phyloP scores from a whole-genome alignment of 495 filamentous ascomycete species.

The Neurospora discreta region DNA sequence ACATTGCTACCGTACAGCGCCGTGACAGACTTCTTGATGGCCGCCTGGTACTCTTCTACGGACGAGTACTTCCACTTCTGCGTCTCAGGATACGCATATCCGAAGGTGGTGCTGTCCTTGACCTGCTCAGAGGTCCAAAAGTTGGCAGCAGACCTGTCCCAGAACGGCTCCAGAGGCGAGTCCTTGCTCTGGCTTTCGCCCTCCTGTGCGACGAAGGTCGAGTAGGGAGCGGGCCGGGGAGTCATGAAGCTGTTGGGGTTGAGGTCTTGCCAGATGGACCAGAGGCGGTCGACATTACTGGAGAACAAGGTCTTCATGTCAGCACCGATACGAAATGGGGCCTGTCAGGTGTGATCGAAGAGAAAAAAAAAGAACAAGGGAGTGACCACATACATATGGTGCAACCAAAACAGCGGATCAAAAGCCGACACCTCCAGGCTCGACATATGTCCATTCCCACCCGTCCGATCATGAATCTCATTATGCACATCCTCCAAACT shows the following conservation, averaged over 20 bases:
- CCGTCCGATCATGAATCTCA: slow-evolving; percentile 47
- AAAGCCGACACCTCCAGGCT: slow-evolving; percentile 53
- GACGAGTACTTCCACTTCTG: slow-evolving; percentile 14
- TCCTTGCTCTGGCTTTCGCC: slow-evolving; percentile 28
- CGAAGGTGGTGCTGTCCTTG: slow-evolving; percentile 31
- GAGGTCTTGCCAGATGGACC: slow-evolving; percentile 61
- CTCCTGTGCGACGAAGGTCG: slow-evolving; percentile 38
- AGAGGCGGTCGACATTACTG: slow-evolving; percentile 48
- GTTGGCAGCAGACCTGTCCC: slow-evolving; percentile 21
- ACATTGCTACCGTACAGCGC: slow-evolving; percentile 18
- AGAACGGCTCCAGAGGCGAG: slow-evolving; percentile 35
- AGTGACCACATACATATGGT: slow-evolving; percentile 35
- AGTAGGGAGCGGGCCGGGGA: slow-evolving; percentile 33
- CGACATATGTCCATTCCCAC: slow-evolving; percentile 50
- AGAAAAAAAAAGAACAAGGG: too few relatives aligned
- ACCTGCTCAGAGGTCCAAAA: slow-evolving; percentile 38
- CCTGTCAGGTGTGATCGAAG: background rate
- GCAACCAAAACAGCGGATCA: slow-evolving; percentile 64
- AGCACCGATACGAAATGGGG: background rate
- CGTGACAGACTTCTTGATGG: slow-evolving; percentile 7
- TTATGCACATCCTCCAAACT: slow-evolving; percentile 56
- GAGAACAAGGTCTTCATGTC: background rate
- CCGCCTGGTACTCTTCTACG: slow-evolving; percentile 6
- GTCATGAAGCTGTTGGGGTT: slow-evolving; percentile 47
- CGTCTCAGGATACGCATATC: slow-evolving; percentile 52